Evolutionary conservation across 345 rosid genomes (phyloP).

Genomic region (Sonneratia alba): DNA sequence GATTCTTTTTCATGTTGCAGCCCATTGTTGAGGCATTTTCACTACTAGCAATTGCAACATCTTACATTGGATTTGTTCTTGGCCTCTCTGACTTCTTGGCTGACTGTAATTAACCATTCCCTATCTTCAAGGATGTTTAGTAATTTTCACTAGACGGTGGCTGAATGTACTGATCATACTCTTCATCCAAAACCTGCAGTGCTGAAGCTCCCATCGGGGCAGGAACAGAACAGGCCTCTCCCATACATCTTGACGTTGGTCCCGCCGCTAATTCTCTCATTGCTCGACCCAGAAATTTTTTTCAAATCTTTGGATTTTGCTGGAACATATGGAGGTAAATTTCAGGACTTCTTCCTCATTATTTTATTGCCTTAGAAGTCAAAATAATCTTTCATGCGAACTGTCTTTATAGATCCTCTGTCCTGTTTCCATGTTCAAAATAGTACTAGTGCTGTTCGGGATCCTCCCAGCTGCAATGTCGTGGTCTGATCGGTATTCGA

Average conservation of each 20-base stretch:
- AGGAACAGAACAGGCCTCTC: slow-evolving; percentile 49
- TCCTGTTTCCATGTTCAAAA: slow-evolving; percentile 1
- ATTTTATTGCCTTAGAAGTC: neutral
- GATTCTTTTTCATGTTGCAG: slow-evolving; percentile 27
- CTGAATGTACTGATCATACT: neutral
- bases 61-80: slow-evolving; percentile 76
- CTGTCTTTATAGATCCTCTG: slow-evolving; percentile 1
- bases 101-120: slow-evolving; percentile 51
- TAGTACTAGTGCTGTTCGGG: slow-evolving; percentile 74
- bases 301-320: slow-evolving; percentile 93
- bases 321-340: slow-evolving; percentile 85
- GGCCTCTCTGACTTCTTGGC: slow-evolving; percentile 88
- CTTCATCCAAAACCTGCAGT: slow-evolving; percentile 27
- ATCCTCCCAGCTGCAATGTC: slow-evolving; percentile 89
- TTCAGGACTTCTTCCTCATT: neutral
- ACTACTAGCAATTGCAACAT: slow-evolving; percentile 80
- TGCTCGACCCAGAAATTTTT: slow-evolving; percentile 84
- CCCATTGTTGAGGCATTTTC: slow-evolving; percentile 77
- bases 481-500: slow-evolving; percentile 76
- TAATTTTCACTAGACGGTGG: neutral
- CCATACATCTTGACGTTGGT: slow-evolving; percentile 64
- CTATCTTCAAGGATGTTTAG: neutral
- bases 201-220: slow-evolving; percentile 51
- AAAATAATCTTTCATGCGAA: neutral
- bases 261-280: slow-evolving; percentile 62